Conservation (phyloP, 805 yeast species). For the Saccharomycodes ludwigii region DNA sequence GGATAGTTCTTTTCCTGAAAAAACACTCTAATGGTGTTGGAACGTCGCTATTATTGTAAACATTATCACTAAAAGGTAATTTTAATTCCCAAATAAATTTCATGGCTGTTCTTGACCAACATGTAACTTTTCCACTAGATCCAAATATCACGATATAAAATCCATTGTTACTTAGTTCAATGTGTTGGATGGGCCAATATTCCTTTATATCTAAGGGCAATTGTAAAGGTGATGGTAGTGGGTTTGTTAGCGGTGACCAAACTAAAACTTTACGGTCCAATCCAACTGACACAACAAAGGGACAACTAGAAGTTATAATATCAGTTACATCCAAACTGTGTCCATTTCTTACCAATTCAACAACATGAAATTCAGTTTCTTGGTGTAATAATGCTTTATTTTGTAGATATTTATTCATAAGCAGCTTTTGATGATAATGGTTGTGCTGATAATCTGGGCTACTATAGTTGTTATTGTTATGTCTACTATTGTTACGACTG, state of each 20-base stretch:
- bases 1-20: slow-evolving; percentile 42
- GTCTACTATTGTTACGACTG: background rate
- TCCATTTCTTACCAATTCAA: slow-evolving; percentile 34
- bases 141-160: slow-evolving; percentile 44
- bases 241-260: slow-evolving; percentile 57
- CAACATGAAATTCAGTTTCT: slow-evolving; percentile 14
- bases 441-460: background rate
- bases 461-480: background rate
- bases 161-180: slow-evolving; percentile 46
- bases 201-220: slow-evolving; percentile 29
- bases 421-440: too few species aligned
- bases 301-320: slow-evolving; percentile 43
- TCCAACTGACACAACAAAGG: slow-evolving; percentile 59
- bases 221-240: slow-evolving; percentile 33
- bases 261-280: slow-evolving; percentile 59
- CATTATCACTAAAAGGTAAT: slow-evolving; percentile 11
- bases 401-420: slow-evolving; percentile 7
- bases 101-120: slow-evolving; percentile 46
- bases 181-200: slow-evolving; percentile 53
- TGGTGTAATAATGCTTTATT: slow-evolving; percentile 12
- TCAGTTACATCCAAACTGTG: slow-evolving; percentile 54
- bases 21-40: slow-evolving; percentile 40
- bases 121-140: slow-evolving; percentile 38
- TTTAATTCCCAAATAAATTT: slow-evolving; percentile 45
- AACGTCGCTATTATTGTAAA: slow-evolving; percentile 24